phyloP scores from a whole-genome alignment of 345 rosid genomes.

The Anacardium occidentale region DNA sequence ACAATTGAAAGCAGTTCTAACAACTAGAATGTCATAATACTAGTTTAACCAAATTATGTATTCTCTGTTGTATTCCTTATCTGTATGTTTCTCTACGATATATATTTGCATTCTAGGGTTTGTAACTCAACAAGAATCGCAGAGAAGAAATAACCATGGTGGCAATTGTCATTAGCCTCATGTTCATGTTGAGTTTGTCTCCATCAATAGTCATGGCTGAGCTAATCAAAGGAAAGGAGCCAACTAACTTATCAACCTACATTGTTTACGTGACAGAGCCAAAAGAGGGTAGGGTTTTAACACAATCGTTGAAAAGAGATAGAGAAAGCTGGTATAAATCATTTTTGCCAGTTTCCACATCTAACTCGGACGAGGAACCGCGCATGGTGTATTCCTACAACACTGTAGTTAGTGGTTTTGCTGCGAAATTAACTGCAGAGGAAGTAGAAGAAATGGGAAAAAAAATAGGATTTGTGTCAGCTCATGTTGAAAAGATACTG shows the following conservation, averaged over 20 bases:
- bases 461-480: slow-evolving; percentile 42
- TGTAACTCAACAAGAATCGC: neutral
- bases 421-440: slow-evolving; percentile 49
- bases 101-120: too few relatives aligned
- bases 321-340: slow-evolving; percentile 34
- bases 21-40: too few relatives aligned
- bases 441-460: slow-evolving; percentile 42
- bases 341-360: slow-evolving; percentile 27
- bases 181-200: slow-evolving; percentile 20
- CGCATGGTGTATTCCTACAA: slow-evolving; percentile 39
- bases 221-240: neutral
- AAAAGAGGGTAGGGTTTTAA: neutral
- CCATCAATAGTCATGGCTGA: slow-evolving; percentile 9
- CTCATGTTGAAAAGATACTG: slow-evolving; percentile 28
- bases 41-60: too few relatives aligned
- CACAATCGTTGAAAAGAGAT: slow-evolving; percentile 12
- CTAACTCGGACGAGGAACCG: slow-evolving; percentile 16
- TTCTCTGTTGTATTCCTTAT: too few relatives aligned
- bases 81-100: too few relatives aligned
- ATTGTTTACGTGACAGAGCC: slow-evolving; percentile 34
- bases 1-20: too few relatives aligned
- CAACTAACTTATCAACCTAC: slow-evolving; percentile 26
- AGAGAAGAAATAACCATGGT: slow-evolving; percentile 12
- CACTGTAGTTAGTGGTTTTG: slow-evolving; percentile 45
- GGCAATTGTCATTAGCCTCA: slow-evolving; percentile 13